Evolutionary conservation across 345 rosid species (phyloP).

Genomic region (Kernera saxatilis): DNA sequence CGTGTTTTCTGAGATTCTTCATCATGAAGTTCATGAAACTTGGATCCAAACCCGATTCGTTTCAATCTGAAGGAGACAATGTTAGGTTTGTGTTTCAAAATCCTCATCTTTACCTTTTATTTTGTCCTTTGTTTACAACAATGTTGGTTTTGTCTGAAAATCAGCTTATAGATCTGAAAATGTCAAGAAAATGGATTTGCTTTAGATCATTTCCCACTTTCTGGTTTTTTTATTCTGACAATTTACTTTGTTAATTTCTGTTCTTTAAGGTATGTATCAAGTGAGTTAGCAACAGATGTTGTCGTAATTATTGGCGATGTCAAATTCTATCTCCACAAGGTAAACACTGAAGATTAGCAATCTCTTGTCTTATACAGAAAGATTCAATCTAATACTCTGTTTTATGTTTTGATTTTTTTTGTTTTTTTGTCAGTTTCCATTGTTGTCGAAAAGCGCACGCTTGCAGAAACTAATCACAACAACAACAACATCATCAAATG

Average conservation of each 20-base stretch:
- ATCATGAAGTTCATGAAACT: constrained; percentile 92
- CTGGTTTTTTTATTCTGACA: background rate
- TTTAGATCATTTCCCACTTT: background rate
- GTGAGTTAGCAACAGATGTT: constrained; percentile 69
- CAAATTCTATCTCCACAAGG: constrained; percentile 76
- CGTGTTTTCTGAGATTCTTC: background rate
- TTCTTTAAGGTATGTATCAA: constrained; percentile 52
- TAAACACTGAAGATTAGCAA: constrained; percentile 6
- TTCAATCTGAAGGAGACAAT: constrained; percentile 64
- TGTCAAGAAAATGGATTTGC: no score
- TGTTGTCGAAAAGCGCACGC: constrained; percentile 58
- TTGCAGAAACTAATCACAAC: constrained; percentile 57
- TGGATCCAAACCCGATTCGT: constrained; percentile 80
- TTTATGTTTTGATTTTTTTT: background rate
- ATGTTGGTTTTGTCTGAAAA: background rate
- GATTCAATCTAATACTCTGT: background rate
- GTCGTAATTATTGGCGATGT: constrained; percentile 50
- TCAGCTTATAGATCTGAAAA: background rate
- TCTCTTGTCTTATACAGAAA: constrained; percentile 1
- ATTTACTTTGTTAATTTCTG: background rate
- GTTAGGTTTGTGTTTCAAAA: constrained; percentile 39
- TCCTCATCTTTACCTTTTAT: background rate
- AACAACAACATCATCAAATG: constrained; percentile 28
- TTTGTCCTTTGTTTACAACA: background rate
- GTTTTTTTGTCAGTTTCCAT: constrained; percentile 61